phyloP scores from a whole-genome alignment of 768 basidiomycete species.

The Leccinum ochraceum region DNA sequence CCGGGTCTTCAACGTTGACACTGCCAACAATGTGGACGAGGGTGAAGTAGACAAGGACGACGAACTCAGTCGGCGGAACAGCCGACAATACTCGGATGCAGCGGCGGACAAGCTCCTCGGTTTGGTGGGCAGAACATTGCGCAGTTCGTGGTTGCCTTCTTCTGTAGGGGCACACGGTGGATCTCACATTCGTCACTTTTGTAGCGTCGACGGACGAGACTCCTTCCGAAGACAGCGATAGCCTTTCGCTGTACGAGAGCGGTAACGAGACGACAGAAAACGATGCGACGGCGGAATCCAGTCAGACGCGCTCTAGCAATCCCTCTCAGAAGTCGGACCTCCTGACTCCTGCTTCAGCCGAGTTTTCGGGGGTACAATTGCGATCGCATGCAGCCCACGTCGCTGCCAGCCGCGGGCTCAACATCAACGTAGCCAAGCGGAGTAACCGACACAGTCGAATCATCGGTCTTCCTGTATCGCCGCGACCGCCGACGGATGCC shows the following conservation, averaged over 20 bases:
- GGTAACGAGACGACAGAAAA: constrained; percentile 71
- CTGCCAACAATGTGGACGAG: constrained; percentile 26
- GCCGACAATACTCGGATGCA: constrained; percentile 78
- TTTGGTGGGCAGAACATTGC: constrained; percentile 64
- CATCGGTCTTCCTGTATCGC: constrained; percentile 59
- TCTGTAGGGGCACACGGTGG: background rate
- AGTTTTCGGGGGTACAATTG: constrained; percentile 36
- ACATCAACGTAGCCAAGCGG: constrained; percentile 58
- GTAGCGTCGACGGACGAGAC: constrained; percentile 56
- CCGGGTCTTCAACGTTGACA: constrained; percentile 85
- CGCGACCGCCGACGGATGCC: constrained; percentile 26
- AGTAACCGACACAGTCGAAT: constrained; percentile 65
- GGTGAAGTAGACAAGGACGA: constrained; percentile 31
- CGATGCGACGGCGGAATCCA: constrained; percentile 50
- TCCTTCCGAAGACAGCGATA: constrained; percentile 70
- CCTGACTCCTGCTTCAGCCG: constrained; percentile 20
- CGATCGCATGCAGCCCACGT: constrained; percentile 55
- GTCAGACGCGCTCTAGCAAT: constrained; percentile 40
- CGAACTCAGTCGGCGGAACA: constrained; percentile 68
- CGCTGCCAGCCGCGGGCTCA: constrained; percentile 72
- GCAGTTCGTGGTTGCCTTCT: constrained; percentile 47
- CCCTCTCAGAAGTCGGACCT: constrained; percentile 29
- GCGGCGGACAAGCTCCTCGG: constrained; percentile 85
- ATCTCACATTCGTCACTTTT: constrained; percentile 8
- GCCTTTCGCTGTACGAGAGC: constrained; percentile 69